These are phyloP conservation scores for Ogataea wickerhamii DNA, from an alignment of 805 yeast genomes.

Conservation along the genomic window DNA sequence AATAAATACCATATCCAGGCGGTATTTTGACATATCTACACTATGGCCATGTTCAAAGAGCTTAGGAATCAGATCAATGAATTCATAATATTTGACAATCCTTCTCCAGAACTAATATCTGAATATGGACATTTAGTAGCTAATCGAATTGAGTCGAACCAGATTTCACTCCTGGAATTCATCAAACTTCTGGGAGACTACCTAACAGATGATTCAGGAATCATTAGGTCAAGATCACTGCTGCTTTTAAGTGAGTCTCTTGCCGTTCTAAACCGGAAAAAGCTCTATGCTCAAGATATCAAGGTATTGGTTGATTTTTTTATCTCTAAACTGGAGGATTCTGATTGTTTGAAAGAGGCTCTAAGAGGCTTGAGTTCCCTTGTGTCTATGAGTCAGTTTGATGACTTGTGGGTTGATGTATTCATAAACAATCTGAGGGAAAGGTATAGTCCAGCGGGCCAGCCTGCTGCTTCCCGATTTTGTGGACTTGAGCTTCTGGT, in stretches of 20 bases:
- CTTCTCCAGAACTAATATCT: conserved; percentile 29
- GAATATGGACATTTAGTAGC: conserved; percentile 31
- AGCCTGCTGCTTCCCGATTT: conserved; percentile 61
- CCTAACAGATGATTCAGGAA: conserved; percentile 45
- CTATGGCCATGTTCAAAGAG: conserved; percentile 19
- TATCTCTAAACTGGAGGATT: conserved; percentile 64
- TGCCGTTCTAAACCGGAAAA: conserved; percentile 20
- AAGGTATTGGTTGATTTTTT: conserved; percentile 55
- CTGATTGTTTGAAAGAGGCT: conserved; percentile 47
- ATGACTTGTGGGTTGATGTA: conserved; percentile 32
- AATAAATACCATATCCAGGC: too few species aligned
- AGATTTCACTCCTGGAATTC: conserved; percentile 39
- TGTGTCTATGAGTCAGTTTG: conserved; percentile 48
- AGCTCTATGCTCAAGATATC: conserved; percentile 42
- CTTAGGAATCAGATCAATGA: conserved; percentile 29
- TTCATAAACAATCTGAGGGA: conserved; percentile 37
- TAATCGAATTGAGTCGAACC: conserved; percentile 18
- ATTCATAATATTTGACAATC: conserved; percentile 40
- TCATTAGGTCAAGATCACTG: conserved; percentile 38
- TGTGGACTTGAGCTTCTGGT: conserved; percentile 51
- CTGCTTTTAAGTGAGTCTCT: conserved; percentile 40
- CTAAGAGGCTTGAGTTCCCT: conserved; percentile 53
- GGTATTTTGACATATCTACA: too few species aligned
- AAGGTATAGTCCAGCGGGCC: conserved; percentile 52
- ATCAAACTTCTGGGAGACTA: conserved; percentile 44